These are phyloP conservation scores for Exophiala alcalophila DNA, from an alignment of 2,329 filamentous ascomycete species.

Conservation along the genomic window DNA sequence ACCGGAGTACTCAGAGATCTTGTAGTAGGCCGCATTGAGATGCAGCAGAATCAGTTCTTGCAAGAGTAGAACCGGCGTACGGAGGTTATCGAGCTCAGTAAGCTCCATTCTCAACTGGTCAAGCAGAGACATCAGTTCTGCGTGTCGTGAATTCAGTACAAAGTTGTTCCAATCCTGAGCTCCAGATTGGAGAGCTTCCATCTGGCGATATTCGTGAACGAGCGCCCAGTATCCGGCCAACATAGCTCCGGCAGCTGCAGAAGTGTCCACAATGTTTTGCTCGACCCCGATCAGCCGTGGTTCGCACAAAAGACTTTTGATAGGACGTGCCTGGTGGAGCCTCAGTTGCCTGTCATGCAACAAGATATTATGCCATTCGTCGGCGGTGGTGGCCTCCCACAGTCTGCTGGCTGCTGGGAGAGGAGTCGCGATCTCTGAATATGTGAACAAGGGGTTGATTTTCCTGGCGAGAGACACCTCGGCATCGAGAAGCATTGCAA, in stretches of 20 bases:
- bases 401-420: constrained; percentile 60
- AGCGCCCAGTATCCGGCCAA: constrained; percentile 7
- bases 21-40: constrained; percentile 43
- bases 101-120: constrained; percentile 30
- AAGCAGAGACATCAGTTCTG: constrained; percentile 4
- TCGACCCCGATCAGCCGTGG: not conserved
- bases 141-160: constrained; percentile 7
- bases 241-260: not conserved
- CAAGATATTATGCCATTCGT: constrained; percentile 59
- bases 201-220: constrained; percentile 11
- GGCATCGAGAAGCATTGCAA: constrained; percentile 60
- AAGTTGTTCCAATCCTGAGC: constrained; percentile 8
- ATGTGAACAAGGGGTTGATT: constrained; percentile 50
- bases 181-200: not conserved
- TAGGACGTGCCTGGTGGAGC: not conserved
- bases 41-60: constrained; percentile 39
- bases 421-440: constrained; percentile 11
- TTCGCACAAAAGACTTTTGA: constrained; percentile 1
- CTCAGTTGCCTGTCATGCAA: not conserved
- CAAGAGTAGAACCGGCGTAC: constrained; percentile 34
- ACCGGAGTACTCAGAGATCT: constrained; percentile 44
- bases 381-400: constrained; percentile 64
- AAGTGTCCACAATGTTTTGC: not conserved
- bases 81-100: constrained; percentile 31
- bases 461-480: constrained; percentile 66